Evolutionary conservation across 73 alveolate genomes (phyloP).

Genomic region (Paramecium primaurelia): DNA sequence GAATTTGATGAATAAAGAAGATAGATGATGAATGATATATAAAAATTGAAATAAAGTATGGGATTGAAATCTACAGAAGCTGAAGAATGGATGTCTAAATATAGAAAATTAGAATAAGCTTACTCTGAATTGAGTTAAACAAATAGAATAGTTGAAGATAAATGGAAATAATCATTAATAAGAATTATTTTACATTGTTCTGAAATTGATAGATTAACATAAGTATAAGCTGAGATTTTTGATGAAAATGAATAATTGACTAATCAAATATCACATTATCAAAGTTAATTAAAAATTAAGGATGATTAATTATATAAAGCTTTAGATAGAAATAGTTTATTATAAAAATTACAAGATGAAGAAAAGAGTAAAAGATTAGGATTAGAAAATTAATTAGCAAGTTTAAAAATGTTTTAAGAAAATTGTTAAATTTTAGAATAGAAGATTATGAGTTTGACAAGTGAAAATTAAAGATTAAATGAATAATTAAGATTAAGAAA

Average conservation of each 20-base stretch:
- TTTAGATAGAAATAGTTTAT: constrained; percentile 9
- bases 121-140: constrained; percentile 6
- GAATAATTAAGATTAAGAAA: constrained; percentile 25
- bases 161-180: not conserved
- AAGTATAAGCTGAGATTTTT: not conserved
- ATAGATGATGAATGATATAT: not conserved
- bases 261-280: constrained; percentile 6
- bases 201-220: constrained; percentile 38
- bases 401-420: not conserved
- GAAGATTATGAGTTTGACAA: not conserved
- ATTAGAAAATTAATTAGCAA: not conserved
- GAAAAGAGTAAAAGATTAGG: not conserved
- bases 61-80: not conserved
- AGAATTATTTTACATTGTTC: constrained; percentile 43
- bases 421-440: not conserved
- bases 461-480: constrained; percentile 4
- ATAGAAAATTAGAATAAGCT: constrained; percentile 5
- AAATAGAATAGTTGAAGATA: not conserved
- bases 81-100: constrained; percentile 34
- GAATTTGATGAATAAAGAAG: not conserved
- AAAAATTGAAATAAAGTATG: not conserved
- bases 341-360: constrained; percentile 6
- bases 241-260: constrained; percentile 40
- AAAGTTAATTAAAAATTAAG: not conserved
- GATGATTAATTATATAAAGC: constrained; percentile 35